Base-by-base conservation (phyloP, 306 rosid species). In the Inga leiocalycina region DNA sequence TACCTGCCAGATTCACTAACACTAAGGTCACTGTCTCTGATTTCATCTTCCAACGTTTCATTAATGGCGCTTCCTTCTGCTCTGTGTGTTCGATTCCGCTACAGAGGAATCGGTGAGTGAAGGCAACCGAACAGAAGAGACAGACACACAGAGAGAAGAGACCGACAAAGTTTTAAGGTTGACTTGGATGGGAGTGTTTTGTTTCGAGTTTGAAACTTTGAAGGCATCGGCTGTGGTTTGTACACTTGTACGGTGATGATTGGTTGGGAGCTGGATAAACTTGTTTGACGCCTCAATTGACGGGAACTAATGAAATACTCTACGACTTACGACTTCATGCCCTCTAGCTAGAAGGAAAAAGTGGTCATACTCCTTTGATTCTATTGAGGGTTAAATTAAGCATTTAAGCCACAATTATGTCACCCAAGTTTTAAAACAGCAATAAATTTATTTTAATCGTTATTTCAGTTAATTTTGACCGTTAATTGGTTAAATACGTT, bases 1-100 rank as follows among this genome's bases (percentile, higher is more conserved):
- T 91, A 20, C 87, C 78, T 0, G 94, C 98, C 17, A 92, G 89
- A 84, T 93, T 93, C 30, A 91, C 94, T 44, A 93, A 80, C 72
- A 93, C 80, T 76, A 92, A 51, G 2, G 97, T 95, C 78, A 84
- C n/a, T 2, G 88, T 80, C 84, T 89, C 98, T 0, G 91, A 3
- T 65, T 85, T 91, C 98, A 93, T 92, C 76, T 74, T 87, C 48
- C 1, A 45, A 19, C 24, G 56, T n/a, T 71, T 22, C 71, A 32
- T 32, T 4, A 19, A 69, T 39, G 74, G 74, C 8, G 45, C 27
- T n/a, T 19, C 49, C 30, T 39, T 15, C 30, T 6, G 1, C 6
- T 5, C 37, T 61, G 35, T 24, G 35, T 27, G 10, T 64, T 24
- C 32, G 67, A 61, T n/a, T 3, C 41, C 39, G 6, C 9, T 1